Conservation (phyloP, 2,329 filamentous ascomycete species). For the Alternaria novae-zelandiae region DNA sequence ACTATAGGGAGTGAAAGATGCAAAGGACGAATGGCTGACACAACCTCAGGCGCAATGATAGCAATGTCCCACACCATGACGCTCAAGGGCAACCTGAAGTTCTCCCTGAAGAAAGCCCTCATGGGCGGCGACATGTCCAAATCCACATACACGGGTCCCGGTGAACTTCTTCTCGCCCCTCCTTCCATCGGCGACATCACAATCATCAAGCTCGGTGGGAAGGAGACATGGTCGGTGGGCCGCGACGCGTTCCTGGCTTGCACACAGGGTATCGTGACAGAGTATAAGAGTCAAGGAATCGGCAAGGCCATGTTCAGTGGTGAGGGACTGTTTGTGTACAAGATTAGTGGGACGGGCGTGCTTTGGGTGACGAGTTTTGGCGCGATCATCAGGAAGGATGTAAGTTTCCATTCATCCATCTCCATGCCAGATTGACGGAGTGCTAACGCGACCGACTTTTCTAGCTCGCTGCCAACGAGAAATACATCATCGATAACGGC, state of each 20-base stretch:
- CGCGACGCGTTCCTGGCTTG: conserved; percentile 85
- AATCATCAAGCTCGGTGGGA: conserved; percentile 73
- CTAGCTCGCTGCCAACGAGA: conserved; percentile 62
- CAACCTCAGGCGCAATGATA: conserved; percentile 76
- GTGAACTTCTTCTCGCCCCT: conserved; percentile 86
- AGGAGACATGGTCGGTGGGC: conserved; percentile 82
- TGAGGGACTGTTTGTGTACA: conserved; percentile 90
- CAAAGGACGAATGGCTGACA: not conserved
- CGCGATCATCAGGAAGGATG: conserved; percentile 92
- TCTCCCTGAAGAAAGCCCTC: conserved; percentile 90
- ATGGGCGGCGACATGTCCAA: conserved; percentile 78
- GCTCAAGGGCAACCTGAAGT: conserved; percentile 81
- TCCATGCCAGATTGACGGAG: not conserved
- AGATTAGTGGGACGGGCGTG: conserved; percentile 79
- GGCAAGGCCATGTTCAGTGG: conserved; percentile 93
- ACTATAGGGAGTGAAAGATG: not conserved
- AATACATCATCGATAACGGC: conserved; percentile 91
- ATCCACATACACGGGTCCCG: conserved; percentile 85
- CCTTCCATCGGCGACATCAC: conserved; percentile 83
- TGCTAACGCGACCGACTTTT: not conserved
- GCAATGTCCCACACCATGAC: conserved; percentile 91
- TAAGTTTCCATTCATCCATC: conserved; percentile 56
- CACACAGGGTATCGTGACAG: conserved; percentile 86
- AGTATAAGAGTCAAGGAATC: conserved; percentile 84
- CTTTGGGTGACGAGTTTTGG: conserved; percentile 93